phyloP scores from a whole-genome alignment of 2,329 filamentous ascomycete genomes.

The Neofusicoccum laricinum region DNA sequence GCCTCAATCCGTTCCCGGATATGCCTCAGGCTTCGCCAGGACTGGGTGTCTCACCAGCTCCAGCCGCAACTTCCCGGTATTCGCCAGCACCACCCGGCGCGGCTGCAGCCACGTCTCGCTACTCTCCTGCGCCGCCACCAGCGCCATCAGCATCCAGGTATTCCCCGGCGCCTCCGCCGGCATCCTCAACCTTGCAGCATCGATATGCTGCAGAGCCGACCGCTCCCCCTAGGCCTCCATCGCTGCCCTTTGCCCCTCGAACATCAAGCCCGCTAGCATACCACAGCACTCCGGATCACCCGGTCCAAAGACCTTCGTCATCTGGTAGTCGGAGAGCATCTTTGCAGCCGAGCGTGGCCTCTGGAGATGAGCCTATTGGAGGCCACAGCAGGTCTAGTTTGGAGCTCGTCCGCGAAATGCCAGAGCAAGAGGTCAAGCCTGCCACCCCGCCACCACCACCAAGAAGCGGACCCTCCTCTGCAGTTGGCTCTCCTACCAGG shows the following conservation, averaged over 20 bases:
- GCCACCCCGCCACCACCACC: constrained; percentile 28
- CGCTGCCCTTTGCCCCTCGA: constrained; percentile 58
- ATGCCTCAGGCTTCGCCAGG: constrained; percentile 35
- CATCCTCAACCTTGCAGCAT: constrained; percentile 32
- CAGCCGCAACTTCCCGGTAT: constrained; percentile 40
- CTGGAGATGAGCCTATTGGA: neutral
- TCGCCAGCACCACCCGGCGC: constrained; percentile 32
- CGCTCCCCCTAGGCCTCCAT: constrained; percentile 34
- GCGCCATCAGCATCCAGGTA: constrained; percentile 49
- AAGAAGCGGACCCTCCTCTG: constrained; percentile 31
- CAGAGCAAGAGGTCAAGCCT: constrained; percentile 25
- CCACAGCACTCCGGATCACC: constrained; percentile 36
- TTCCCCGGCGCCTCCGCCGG: constrained; percentile 54
- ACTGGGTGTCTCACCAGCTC: neutral
- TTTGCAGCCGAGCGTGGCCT: constrained; percentile 3
- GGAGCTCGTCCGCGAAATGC: constrained; percentile 24
- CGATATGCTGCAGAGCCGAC: constrained; percentile 39
- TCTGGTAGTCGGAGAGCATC: constrained; percentile 9
- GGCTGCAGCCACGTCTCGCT: constrained; percentile 37
- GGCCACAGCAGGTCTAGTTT: neutral
- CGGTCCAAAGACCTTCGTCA: constrained; percentile 17
- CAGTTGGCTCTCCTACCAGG: constrained; percentile 40
- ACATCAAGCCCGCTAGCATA: constrained; percentile 64
- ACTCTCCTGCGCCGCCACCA: constrained; percentile 35
- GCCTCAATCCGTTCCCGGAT: constrained; percentile 36